Evolutionary conservation across 495 filamentous ascomycete species (phyloP).

Genomic region (Trichoderma gamsii): DNA sequence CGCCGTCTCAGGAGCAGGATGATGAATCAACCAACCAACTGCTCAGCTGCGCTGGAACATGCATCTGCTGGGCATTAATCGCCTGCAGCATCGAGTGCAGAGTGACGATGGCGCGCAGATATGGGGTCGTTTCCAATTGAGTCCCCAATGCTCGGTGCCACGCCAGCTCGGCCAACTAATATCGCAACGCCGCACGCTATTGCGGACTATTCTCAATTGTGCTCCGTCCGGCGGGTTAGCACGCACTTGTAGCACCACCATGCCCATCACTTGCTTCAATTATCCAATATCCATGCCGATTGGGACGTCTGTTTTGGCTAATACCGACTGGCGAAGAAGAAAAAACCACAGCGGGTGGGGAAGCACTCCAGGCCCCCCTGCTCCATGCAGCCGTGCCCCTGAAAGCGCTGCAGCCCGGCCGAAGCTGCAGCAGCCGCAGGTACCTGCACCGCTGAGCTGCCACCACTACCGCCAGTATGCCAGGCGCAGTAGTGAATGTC

Average conservation of each 20-base stretch:
- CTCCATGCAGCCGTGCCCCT: not conserved
- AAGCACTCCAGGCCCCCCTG: not conserved
- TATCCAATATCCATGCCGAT: conserved; percentile 4
- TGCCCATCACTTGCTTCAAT: not conserved
- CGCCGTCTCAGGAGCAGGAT: conserved; percentile 2
- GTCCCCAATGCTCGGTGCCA: not conserved
- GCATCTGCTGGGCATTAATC: not conserved
- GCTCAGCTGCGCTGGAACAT: not conserved
- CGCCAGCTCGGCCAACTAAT: conserved; percentile 11
- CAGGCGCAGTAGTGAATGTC: not conserved
- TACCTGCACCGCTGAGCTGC: not conserved
- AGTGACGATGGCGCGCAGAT: not conserved
- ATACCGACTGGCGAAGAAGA: not conserved
- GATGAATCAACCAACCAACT: not conserved
- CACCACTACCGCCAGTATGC: not conserved
- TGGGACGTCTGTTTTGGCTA: conserved; percentile 4
- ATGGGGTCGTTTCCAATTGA: not conserved
- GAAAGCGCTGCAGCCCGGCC: not conserved
- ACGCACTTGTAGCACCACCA: not conserved
- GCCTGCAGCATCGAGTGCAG: not conserved
- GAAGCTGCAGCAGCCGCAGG: conserved; percentile 8
- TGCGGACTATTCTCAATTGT: not conserved
- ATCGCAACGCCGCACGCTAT: conserved; percentile 4
- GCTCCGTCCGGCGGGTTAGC: not conserved
- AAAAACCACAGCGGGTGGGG: conserved; percentile 7